Base-by-base conservation (phyloP, 768 basidiomycete genomes). In the Pulveroboletus sp. region DNA sequence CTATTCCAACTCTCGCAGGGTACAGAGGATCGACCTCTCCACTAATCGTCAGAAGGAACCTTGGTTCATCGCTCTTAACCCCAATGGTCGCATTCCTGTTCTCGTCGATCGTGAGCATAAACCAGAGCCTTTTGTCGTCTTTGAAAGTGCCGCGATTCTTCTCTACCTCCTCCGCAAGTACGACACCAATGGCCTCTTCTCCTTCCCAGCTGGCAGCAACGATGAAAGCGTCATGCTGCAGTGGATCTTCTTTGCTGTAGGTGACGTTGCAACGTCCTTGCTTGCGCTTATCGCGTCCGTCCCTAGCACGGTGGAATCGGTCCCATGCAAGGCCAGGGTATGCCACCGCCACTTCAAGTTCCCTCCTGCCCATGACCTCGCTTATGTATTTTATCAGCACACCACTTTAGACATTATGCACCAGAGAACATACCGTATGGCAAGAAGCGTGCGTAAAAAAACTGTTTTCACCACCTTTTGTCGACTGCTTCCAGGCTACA, bases 191-290 rank as follows among this genome's bases (percentile, higher is more conserved):
- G 68, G 76, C 64, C 75, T 79, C 56, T 86, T 93, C 59, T 77
- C 70, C 57, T 91, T 86, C 67, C 75, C 85, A 16, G 69, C 79
- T 4, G 75, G 81, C 5, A 69, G 64, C 16, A 74, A 87, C 38
- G 74, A 82, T 29, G 81, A 84, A 58, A 85, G 81, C 59, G 83
- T 87, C 68, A 75, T 81, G 70, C 60, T 90, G 20, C 90, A 90
- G 61, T 94, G 90, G 93, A 81, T 93, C 43, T 90, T 92, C 72
- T 94, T 92, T 55, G 78, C 82, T 13, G 85, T 85, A 52, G 47
- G 78, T 57, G 4, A 11, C 17, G 1, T 20, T 5, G 5, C 4
- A 11, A n/a, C 10, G 5, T 1, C 23, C 6, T 31, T 9, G 23
- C 16, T 32, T 21, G 33, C 21, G 6, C 40, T 59, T 40, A 43